Evolutionary conservation across 1,139 yeast species (phyloP).

Genomic region (Magnusiomyces clavatus): DNA sequence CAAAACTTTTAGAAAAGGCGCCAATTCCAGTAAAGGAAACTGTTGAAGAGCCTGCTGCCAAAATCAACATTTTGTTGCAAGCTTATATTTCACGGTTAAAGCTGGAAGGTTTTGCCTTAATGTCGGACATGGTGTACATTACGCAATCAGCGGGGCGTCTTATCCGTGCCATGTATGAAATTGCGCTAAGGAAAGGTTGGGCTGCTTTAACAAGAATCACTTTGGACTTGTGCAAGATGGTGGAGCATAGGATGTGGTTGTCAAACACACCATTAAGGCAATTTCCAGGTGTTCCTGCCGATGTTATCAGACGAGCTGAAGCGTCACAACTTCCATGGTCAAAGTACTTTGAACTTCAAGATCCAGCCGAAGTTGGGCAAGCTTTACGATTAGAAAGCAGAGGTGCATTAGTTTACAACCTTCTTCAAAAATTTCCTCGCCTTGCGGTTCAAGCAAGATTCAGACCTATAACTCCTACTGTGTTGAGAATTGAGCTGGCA

Average conservation of each 20-base stretch:
- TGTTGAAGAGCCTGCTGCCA: constrained; percentile 65
- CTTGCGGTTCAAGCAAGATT: constrained; percentile 49
- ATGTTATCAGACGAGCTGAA: constrained; percentile 67
- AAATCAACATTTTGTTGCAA: constrained; percentile 73
- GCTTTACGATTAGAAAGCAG: constrained; percentile 65
- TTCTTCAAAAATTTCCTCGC: constrained; percentile 67
- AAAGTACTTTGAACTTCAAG: constrained; percentile 56
- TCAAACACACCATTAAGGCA: constrained; percentile 84
- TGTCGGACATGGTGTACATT: constrained; percentile 89
- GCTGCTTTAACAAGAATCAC: constrained; percentile 51
- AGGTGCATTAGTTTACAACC: constrained; percentile 55
- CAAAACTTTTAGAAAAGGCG: constrained; percentile 59
- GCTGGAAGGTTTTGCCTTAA: constrained; percentile 82
- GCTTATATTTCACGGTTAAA: constrained; percentile 70
- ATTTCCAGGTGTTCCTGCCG: constrained; percentile 58
- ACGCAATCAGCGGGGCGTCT: constrained; percentile 92
- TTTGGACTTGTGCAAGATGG: constrained; percentile 68
- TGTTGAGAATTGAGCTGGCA: constrained; percentile 59
- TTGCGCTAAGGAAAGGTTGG: constrained; percentile 67
- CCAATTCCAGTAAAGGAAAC: constrained; percentile 82
- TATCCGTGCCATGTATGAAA: constrained; percentile 77
- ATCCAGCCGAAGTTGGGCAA: constrained; percentile 71
- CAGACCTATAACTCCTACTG: constrained; percentile 70
- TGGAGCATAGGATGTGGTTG: constrained; percentile 76
- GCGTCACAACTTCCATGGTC: constrained; percentile 78